Conservation (phyloP, 192 early-diverging fungal genomes). For the Linderina pennispora region DNA sequence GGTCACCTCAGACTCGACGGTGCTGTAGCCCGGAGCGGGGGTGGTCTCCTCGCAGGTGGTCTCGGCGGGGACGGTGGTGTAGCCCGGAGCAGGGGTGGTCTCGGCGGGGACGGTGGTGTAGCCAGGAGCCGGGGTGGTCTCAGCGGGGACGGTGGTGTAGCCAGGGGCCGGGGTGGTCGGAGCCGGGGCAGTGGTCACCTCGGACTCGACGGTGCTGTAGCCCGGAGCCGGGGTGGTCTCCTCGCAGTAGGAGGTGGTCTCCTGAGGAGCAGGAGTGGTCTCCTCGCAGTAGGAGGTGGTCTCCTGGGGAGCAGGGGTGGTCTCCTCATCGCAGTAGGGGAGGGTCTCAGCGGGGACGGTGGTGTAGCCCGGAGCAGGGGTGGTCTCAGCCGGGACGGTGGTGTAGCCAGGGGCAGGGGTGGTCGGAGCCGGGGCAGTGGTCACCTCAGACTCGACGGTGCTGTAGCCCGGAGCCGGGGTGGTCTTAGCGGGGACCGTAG, state of each 20-base stretch:
- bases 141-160: neutral
- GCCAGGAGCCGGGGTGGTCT: conserved; percentile 5
- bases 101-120: neutral
- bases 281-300: conserved; percentile 8
- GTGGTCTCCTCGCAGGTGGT: conserved; percentile 2
- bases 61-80: conserved; percentile 4
- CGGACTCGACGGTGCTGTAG: conserved; percentile 4
- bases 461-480: conserved; percentile 1
- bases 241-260: neutral
- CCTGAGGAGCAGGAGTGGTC: neutral
- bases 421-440: conserved; percentile 1
- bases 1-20: neutral
- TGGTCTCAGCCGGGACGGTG: neutral
- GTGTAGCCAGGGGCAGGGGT: neutral
- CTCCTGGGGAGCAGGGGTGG: conserved; percentile 8
- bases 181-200: neutral
- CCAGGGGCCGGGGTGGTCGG: no score
- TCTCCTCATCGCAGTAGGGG: no score
- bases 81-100: conserved; percentile 7
- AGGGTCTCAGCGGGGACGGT: conserved; percentile 9
- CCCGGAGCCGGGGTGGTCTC: conserved; percentile 6
- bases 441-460: conserved; percentile 6
- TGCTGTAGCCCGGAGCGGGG: neutral
- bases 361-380: conserved; percentile 1
- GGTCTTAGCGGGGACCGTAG: neutral